These are phyloP conservation scores for Dactylellina sp. DNA, from an alignment of 2,329 filamentous ascomycete genomes.

Conservation along the genomic window DNA sequence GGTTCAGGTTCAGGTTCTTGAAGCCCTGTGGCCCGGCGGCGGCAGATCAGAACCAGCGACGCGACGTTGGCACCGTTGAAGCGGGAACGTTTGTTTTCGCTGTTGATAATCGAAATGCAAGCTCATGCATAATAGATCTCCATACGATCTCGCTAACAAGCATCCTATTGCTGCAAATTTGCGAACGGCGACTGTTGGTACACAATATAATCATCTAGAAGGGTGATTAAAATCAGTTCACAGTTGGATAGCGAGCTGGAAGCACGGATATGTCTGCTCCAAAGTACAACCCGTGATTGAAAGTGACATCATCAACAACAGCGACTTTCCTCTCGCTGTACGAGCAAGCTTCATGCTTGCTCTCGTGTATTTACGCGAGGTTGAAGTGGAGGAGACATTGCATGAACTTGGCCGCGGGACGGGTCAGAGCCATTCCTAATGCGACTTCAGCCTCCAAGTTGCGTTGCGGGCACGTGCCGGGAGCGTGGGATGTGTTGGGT, in stretches of 20 bases:
- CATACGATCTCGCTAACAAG: background rate
- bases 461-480: slow-evolving; percentile 36
- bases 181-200: background rate
- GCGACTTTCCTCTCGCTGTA: slow-evolving; percentile 20
- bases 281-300: background rate
- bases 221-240: too few species aligned
- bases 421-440: slow-evolving; percentile 33
- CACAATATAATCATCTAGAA: background rate
- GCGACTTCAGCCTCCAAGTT: slow-evolving; percentile 7
- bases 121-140: slow-evolving; percentile 26
- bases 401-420: slow-evolving; percentile 1
- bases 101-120: slow-evolving; percentile 28
- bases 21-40: slow-evolving; percentile 55
- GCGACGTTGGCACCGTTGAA: background rate
- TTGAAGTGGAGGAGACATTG: slow-evolving; percentile 17
- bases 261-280: background rate
- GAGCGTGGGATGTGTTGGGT: slow-evolving; percentile 41
- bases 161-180: background rate
- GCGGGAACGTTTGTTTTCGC: background rate
- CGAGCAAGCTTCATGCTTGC: slow-evolving; percentile 29
- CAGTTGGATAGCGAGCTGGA: too few species aligned
- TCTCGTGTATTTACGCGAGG: slow-evolving; percentile 45
- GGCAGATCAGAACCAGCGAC: too few species aligned
- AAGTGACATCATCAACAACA: slow-evolving; percentile 28
- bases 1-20: slow-evolving; percentile 15